Percentiles rank a stretch among this genome's conserved stretches.
phyloP scores from a whole-genome alignment of 176 grass and related monocot species.

The Neostapfia colusana region DNA sequence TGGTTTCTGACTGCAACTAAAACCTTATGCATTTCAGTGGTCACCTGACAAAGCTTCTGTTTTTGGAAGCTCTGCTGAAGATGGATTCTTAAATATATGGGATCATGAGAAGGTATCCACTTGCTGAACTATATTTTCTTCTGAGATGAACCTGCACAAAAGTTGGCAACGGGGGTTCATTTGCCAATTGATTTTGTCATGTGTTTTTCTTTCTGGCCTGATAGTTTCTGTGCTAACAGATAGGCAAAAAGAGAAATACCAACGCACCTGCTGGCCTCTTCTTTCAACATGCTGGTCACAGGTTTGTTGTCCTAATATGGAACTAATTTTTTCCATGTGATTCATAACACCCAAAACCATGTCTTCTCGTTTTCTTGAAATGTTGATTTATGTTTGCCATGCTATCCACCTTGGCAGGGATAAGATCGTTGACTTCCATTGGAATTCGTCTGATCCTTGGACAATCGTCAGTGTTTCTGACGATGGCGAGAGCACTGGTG shows the following conservation, averaged over 20 bases:
- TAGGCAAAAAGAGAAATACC: slow-evolving; percentile 72
- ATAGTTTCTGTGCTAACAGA: slow-evolving; percentile 45
- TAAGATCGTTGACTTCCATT: slow-evolving; percentile 91
- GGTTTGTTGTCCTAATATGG: slow-evolving; percentile 46
- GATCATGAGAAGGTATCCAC: slow-evolving; percentile 80
- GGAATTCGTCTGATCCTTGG: slow-evolving; percentile 92
- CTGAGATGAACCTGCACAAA: background rate
- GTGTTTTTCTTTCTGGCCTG: slow-evolving; percentile 2
- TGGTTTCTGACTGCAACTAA: slow-evolving; percentile 8
- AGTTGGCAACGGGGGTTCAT: background rate
- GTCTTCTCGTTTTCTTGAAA: background rate
- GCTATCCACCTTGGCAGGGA: slow-evolving; percentile 50
- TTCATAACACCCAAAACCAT: background rate
- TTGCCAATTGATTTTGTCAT: background rate
- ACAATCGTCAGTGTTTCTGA: slow-evolving; percentile 97
- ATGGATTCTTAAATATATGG: slow-evolving; percentile 89
- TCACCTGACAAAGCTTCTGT: slow-evolving; percentile 92
- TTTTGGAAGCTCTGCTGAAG: slow-evolving; percentile 86
- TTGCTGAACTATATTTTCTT: slow-evolving; percentile 7
- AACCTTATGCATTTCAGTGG: slow-evolving; percentile 63
- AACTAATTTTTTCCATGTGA: background rate
- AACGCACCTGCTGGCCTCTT: slow-evolving; percentile 79
- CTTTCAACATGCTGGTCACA: slow-evolving; percentile 94
- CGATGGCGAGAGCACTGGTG: slow-evolving; percentile 94
- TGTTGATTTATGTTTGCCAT: slow-evolving; percentile 11